Evolutionary conservation across 768 basidiomycete species (phyloP).

Genomic region (Lentinula aciculospora): DNA sequence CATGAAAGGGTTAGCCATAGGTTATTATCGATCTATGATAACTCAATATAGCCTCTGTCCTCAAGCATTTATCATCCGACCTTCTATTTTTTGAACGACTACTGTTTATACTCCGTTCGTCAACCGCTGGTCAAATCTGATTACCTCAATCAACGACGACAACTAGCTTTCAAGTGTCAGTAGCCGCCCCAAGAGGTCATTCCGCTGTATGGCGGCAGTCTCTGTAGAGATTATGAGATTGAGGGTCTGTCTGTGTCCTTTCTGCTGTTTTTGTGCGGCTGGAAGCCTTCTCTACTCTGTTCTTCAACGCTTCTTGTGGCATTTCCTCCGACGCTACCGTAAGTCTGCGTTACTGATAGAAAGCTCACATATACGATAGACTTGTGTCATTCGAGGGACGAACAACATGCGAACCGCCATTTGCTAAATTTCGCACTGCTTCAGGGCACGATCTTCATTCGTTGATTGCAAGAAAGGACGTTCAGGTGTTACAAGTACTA

Average conservation of each 20-base stretch:
- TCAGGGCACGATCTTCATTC: constrained; percentile 1
- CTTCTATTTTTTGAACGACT: too few species aligned
- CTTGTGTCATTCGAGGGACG: constrained; percentile 1
- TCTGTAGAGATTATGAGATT: neutral
- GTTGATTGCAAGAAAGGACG: neutral
- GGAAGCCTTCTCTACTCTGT: neutral
- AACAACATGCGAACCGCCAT: neutral
- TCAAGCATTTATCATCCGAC: too few species aligned
- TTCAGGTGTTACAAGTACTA: neutral
- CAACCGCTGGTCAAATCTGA: too few species aligned
- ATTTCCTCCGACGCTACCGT: neutral
- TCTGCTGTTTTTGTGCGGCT: neutral
- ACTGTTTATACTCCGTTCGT: too few species aligned
- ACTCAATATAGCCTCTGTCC: neutral
- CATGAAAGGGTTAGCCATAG: neutral
- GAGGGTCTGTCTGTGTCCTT: neutral
- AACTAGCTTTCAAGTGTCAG: too few species aligned
- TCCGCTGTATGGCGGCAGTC: neutral
- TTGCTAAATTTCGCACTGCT: neutral
- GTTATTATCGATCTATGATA: neutral
- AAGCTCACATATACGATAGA: neutral
- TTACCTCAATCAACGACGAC: too few species aligned
- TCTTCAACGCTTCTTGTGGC: neutral
- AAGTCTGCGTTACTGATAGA: neutral
- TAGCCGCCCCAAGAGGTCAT: too few species aligned